A percentile compares a stretch with the other conserved stretches of the same genome.
phyloP scores from a whole-genome alignment of 2,329 filamentous ascomycete species.

The Fusarium continuum region DNA sequence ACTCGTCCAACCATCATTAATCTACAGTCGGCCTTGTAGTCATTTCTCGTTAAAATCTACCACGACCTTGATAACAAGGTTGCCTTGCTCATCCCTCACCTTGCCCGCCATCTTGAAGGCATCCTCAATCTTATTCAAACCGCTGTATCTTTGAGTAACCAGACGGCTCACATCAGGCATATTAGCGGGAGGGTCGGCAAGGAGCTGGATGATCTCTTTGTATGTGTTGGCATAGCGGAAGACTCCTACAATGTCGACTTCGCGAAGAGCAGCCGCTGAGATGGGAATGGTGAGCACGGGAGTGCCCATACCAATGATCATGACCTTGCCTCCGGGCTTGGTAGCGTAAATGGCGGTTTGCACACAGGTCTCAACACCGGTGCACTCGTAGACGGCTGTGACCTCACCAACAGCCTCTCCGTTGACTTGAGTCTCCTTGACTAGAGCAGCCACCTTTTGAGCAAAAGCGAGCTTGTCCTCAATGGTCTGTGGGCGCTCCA shows the following conservation, averaged over 20 bases:
- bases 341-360: slow-evolving; percentile 77
- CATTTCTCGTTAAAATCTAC: slow-evolving; percentile 55
- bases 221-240: slow-evolving; percentile 83
- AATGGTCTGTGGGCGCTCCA: slow-evolving; percentile 58
- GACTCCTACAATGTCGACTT: slow-evolving; percentile 76
- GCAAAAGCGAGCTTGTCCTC: slow-evolving; percentile 64
- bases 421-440: slow-evolving; percentile 49
- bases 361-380: slow-evolving; percentile 79
- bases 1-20: not conserved
- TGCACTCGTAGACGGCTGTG: slow-evolving; percentile 78
- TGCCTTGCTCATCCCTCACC: slow-evolving; percentile 74
- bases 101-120: slow-evolving; percentile 79
- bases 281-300: slow-evolving; percentile 76
- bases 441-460: slow-evolving; percentile 57
- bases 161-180: slow-evolving; percentile 73
- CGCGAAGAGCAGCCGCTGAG: slow-evolving; percentile 72
- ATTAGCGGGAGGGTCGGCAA: slow-evolving; percentile 57
- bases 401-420: slow-evolving; percentile 68
- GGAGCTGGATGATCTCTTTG: slow-evolving; percentile 60
- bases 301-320: slow-evolving; percentile 78
- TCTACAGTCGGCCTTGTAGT: slow-evolving; percentile 23
- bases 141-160: slow-evolving; percentile 75
- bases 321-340: slow-evolving; percentile 72
- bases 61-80: slow-evolving; percentile 79
- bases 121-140: slow-evolving; percentile 68